phyloP scores from a whole-genome alignment of 2,329 filamentous ascomycete genomes.

The Paraphaeosphaeria minitans region DNA sequence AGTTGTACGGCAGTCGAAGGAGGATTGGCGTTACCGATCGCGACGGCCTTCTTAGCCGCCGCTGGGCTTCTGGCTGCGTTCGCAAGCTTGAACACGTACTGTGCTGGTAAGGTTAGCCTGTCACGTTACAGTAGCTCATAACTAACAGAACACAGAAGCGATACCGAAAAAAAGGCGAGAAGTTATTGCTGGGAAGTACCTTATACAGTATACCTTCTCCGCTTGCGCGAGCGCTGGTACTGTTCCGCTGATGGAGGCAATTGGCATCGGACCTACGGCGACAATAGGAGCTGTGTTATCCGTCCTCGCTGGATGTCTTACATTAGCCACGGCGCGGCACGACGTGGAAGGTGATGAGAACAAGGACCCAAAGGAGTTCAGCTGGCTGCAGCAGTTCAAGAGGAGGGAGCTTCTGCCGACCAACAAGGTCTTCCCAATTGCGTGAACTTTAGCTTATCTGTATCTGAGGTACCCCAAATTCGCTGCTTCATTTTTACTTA shows the following conservation, averaged over 20 bases:
- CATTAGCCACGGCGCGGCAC: slow-evolving; percentile 6
- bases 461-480: not conserved
- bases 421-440: not conserved
- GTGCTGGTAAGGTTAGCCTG: slow-evolving; percentile 38
- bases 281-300: slow-evolving; percentile 21
- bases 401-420: not conserved
- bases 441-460: not conserved
- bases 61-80: slow-evolving; percentile 48
- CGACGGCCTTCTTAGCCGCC: slow-evolving; percentile 42
- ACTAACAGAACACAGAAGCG: slow-evolving; percentile 23
- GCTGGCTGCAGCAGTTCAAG: not conserved
- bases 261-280: slow-evolving; percentile 30
- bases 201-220: slow-evolving; percentile 38
- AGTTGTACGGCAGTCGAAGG: slow-evolving; percentile 23
- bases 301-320: slow-evolving; percentile 17
- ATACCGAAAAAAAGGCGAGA: slow-evolving; percentile 28
- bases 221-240: slow-evolving; percentile 28
- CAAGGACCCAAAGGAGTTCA: not conserved
- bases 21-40: slow-evolving; percentile 43
- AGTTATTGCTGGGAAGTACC: slow-evolving; percentile 39
- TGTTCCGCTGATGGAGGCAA: slow-evolving; percentile 34
- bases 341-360: not conserved
- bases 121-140: not conserved
- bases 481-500: not conserved
- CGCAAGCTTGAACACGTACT: slow-evolving; percentile 49